Evolutionary conservation across 768 basidiomycete genomes (phyloP).

Genomic region (Tricholomella constricta): DNA sequence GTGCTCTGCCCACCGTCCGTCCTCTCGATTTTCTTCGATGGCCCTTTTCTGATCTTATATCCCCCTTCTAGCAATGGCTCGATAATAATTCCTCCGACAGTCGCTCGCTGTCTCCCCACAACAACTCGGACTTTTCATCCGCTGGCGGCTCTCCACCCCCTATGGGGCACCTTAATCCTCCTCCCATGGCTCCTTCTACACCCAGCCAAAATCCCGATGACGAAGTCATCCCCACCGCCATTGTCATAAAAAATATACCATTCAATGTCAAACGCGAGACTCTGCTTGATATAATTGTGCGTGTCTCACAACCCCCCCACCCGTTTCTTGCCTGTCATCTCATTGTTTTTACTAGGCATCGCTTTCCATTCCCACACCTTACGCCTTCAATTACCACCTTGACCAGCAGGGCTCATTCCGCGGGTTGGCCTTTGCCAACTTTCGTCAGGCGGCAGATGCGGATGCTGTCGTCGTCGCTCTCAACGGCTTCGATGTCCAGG

Average conservation of each 20-base stretch:
- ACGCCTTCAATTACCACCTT: constrained; percentile 99
- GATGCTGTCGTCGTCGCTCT: constrained; percentile 95
- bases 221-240: constrained; percentile 97
- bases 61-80: constrained; percentile 74
- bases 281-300: constrained; percentile 92
- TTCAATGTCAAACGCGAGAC: constrained; percentile 98
- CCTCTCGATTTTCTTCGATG: constrained; percentile 23
- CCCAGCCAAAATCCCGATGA: constrained; percentile 66
- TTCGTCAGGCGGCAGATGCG: constrained; percentile 87
- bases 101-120: constrained; percentile 82
- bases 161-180: constrained; percentile 45
- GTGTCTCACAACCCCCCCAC: constrained; percentile 34
- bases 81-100: constrained; percentile 70
- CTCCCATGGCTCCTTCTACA: constrained; percentile 49
- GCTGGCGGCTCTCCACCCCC: constrained; percentile 79
- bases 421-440: constrained; percentile 98
- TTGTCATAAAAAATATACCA: constrained; percentile 99
- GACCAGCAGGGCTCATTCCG: constrained; percentile 97
- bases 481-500: constrained; percentile 95
- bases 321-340: not conserved
- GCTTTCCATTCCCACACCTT: constrained; percentile 91
- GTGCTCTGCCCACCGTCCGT: constrained; percentile 75
- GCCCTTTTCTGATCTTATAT: constrained; percentile 15
- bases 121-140: constrained; percentile 88
- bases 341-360: constrained; percentile 61